Evolutionary conservation across 2,329 filamentous ascomycete species (phyloP).

Genomic region (Zymoseptoria ardabiliae): DNA sequence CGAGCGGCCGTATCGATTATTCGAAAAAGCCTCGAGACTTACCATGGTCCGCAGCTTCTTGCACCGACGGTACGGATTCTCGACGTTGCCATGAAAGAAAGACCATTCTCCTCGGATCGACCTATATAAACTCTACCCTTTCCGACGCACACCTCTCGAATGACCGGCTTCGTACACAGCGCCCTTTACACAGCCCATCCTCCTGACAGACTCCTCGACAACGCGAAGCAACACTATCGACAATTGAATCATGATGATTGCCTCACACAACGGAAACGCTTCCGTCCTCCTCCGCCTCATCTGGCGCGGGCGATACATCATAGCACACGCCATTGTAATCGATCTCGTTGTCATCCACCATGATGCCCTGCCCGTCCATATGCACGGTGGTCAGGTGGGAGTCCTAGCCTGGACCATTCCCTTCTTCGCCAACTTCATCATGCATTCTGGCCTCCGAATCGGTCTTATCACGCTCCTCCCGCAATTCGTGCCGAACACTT

Average conservation of each 20-base stretch:
- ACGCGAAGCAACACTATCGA: neutral
- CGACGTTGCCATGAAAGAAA: neutral
- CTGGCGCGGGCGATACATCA: neutral
- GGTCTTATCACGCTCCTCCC: neutral
- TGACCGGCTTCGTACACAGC: neutral
- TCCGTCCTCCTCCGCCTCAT: neutral
- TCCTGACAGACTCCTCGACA: neutral
- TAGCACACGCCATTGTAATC: neutral
- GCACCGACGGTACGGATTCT: neutral
- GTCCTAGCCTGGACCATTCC: neutral
- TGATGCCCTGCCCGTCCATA: neutral
- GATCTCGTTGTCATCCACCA: neutral
- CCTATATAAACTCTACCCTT: neutral
- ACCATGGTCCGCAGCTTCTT: neutral
- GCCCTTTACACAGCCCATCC: neutral
- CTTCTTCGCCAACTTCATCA: neutral
- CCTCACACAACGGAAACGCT: neutral
- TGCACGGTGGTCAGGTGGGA: neutral
- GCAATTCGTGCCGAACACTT: neutral
- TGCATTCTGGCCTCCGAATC: neutral
- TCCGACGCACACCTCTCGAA: neutral
- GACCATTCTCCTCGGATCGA: neutral
- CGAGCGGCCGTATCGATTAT: no score
- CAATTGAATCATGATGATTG: neutral
- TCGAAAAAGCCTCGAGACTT: neutral